Evolutionary conservation across 2,329 filamentous ascomycete species (phyloP).

Genomic region (Fusarium nematophilum): DNA sequence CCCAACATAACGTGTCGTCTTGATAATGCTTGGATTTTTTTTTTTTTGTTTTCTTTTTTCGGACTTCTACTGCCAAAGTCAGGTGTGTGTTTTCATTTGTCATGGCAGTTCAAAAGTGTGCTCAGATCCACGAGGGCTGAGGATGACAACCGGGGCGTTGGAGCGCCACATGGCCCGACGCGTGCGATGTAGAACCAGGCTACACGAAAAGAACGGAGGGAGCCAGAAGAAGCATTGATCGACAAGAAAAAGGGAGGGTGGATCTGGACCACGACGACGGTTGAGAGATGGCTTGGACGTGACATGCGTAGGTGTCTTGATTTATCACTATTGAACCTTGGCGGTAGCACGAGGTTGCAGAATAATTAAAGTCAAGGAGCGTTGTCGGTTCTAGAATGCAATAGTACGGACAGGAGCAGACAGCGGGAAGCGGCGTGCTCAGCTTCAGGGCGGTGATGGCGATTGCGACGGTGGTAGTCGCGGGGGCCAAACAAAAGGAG

Average conservation of each 20-base stretch:
- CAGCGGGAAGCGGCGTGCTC: conserved; percentile 9
- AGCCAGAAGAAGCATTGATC: conserved; percentile 24
- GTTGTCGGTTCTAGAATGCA: neutral
- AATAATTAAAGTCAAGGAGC: neutral
- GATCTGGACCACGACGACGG: conserved; percentile 25
- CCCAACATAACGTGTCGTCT: too few species aligned
- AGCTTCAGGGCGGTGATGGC: neutral
- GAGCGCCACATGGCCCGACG: conserved; percentile 18
- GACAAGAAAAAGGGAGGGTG: conserved; percentile 16
- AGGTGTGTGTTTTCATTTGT: too few species aligned
- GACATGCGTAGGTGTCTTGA: neutral
- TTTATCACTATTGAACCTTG: neutral
- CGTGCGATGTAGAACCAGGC: neutral
- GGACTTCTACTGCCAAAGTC: too few species aligned
- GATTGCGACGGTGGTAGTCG: conserved; percentile 4
- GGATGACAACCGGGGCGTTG: neutral
- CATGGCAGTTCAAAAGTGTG: too few species aligned
- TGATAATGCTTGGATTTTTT: neutral
- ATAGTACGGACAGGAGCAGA: conserved; percentile 1
- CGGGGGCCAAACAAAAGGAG: conserved; percentile 3
- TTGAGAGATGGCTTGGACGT: conserved; percentile 4
- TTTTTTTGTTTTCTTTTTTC: too few species aligned
- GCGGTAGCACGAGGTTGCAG: neutral
- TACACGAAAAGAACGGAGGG: neutral
- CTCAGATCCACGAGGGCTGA: neutral